Evolutionary conservation across 768 basidiomycete species (phyloP), one percentile per base, ranked within the genome.

Genomic region (Terana coerulea): DNA sequence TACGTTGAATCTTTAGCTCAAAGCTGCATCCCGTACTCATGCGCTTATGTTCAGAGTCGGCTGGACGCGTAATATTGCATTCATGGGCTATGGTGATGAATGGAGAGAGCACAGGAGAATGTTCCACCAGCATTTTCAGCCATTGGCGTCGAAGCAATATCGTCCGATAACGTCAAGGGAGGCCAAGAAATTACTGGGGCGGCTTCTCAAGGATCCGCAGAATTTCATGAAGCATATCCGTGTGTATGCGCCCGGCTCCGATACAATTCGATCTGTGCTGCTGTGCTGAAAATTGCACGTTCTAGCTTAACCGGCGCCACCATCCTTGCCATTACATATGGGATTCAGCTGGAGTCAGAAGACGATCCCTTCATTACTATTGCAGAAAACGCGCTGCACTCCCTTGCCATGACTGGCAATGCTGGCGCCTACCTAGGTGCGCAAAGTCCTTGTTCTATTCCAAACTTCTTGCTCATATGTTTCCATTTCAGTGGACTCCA

Each of bases 161-260:
- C 53, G 47, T 9, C 58, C 53, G 1, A 48, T 61, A 7, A 63
- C 66, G 54, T 55, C 42, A n/a, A 46, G 52, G 43, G 68, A 69
- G 47, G 55, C 60, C 28, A 57, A 55, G 33, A 59, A 48, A 10
- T 44, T 69, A 8, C 57, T 69, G 19, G n/a, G 41, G 5, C 58
- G 54, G 17, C 48, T 70, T n/a, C 49, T 67, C 11, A 57, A 61
- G 29, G 44, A 59, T 0, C 68, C 68, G 25, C 55, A 59, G 2
- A 57, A 58, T 17, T 66, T 69, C 29, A 39, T 55, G 7, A 7
- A 19, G 5, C n/a, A 34, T 45, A 15, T 49, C 2, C 47, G 40
- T 6, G 10, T 30, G 53, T 54, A 42, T 12, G 48, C 35, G n/a
- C 12, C 21, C 26, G 12, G 12, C 5, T 3, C 28, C 21, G 11